Evolutionary conservation across 257 asterid genomes (phyloP), one percentile per base, ranked within the genome.

Genomic region (Euphrasia confusa): DNA sequence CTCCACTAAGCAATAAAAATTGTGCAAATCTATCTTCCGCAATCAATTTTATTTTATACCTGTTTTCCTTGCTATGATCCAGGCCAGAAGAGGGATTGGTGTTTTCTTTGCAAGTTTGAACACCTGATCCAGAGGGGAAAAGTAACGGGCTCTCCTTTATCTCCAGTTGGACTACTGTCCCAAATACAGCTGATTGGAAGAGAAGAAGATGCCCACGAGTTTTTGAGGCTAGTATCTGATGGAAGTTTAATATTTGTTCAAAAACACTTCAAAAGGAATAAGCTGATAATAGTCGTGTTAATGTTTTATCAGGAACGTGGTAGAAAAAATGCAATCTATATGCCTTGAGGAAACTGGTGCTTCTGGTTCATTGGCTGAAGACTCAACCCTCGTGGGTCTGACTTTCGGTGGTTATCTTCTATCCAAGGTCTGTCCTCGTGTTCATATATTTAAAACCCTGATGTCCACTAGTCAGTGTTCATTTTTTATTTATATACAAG

Each of bases 161-260:
- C 85, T 47, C 91, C 91, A 12, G 78, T 73, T 72, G 71, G 83
- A 69, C 40, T 84, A 56, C 61, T 84, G 71, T 84, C 88, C 50
- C 85, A 81, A 59, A 70, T 84, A 68, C 84, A 80, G 56, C 68
- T 70, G n/a, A 76, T 80, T 71, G 90, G 90, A 61, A 74, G 85
- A 73, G 81, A 84, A 72, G 91, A 84, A 79, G 91, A 84, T 67
- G 91, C 91, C 2, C 91, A 84, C 39, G 91, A 84, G 73, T 83
- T 83, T 73, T 71, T 83, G 71, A 83, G 87, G 90, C 69, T 35
- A 53, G 77, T 74, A 45, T 59, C 63, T 49, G 48, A 14, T 66
- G 44, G 60, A 47, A 48, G 12, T 69, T 63, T 58, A n/a, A 13
- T 57, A 69, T 71, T 54, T 37, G 45, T 61, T 54, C n/a, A 24